Conservation (phyloP, 129 eudicot species). For the Flaveria ramosissima region DNA sequence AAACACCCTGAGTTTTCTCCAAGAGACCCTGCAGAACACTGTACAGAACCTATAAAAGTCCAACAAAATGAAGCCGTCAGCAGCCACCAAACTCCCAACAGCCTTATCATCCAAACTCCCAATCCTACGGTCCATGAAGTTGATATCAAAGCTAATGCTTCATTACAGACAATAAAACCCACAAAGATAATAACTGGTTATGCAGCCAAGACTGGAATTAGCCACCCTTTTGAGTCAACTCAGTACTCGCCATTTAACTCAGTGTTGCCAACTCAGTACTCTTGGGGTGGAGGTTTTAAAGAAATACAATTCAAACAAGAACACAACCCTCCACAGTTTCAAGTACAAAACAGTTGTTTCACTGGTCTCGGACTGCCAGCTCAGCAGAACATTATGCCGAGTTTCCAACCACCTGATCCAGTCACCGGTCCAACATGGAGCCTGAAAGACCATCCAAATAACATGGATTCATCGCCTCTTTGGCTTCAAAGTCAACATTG, state of each 20-base stretch:
- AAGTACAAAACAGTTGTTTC: constrained; percentile 38
- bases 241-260: constrained; percentile 43
- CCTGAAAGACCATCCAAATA: constrained; percentile 38
- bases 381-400: constrained; percentile 31
- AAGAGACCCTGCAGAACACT: constrained; percentile 49
- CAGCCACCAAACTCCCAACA: constrained; percentile 37
- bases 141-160: constrained; percentile 33
- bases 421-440: constrained; percentile 45
- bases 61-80: constrained; percentile 42
- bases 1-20: constrained; percentile 54
- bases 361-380: constrained; percentile 38
- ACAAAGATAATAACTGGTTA: constrained; percentile 46
- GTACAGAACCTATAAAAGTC: constrained; percentile 31
- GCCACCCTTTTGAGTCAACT: constrained; percentile 42
- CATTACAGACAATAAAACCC: constrained; percentile 44
- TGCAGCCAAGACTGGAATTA: constrained; percentile 41
- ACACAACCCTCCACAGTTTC: constrained; percentile 37
- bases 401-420: constrained; percentile 42
- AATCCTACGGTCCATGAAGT: constrained; percentile 40
- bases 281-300: constrained; percentile 44
- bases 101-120: constrained; percentile 34
- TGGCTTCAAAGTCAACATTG: constrained; percentile 50
- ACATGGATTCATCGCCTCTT: constrained; percentile 43
- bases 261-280: constrained; percentile 41
- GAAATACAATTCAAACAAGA: constrained; percentile 57